Evolutionary conservation across 805 yeast genomes (phyloP).

Genomic region (Zygoascus bituminiphila): DNA sequence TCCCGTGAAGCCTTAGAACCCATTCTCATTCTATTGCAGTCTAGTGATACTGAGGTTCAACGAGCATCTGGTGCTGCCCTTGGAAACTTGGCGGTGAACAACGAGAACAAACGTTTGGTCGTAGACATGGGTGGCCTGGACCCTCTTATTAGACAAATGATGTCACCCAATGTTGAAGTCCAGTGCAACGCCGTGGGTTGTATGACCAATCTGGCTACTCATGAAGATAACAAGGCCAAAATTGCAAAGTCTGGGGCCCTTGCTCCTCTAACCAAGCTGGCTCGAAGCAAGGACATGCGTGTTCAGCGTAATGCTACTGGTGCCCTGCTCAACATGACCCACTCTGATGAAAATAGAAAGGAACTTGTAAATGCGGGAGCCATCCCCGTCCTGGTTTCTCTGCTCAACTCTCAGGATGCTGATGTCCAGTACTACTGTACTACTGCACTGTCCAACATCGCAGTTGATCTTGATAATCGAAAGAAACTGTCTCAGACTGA

Average conservation of each 20-base stretch:
- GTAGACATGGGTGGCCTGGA: slow-evolving; percentile 98
- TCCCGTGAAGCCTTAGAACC: slow-evolving; percentile 90
- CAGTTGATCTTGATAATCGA: slow-evolving; percentile 90
- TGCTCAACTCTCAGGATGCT: slow-evolving; percentile 78
- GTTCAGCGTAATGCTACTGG: slow-evolving; percentile 99
- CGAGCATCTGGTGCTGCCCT: slow-evolving; percentile 98
- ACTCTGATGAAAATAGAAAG: slow-evolving; percentile 90
- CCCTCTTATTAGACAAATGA: slow-evolving; percentile 95
- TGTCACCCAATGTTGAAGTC: slow-evolving; percentile 92
- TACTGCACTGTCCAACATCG: slow-evolving; percentile 92
- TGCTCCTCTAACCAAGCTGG: slow-evolving; percentile 87
- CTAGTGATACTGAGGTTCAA: slow-evolving; percentile 88
- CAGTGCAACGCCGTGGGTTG: slow-evolving; percentile 99
- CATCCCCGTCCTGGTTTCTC: slow-evolving; percentile 87
- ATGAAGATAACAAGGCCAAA: slow-evolving; percentile 91
- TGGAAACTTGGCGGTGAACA: slow-evolving; percentile 96
- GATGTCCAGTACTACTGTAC: slow-evolving; percentile 98
- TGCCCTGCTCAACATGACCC: slow-evolving; percentile 96
- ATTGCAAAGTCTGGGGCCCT: slow-evolving; percentile 96
- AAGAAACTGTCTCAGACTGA: slow-evolving; percentile 84
- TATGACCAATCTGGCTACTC: slow-evolving; percentile 95
- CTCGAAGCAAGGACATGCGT: slow-evolving; percentile 87
- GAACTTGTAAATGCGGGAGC: slow-evolving; percentile 97
- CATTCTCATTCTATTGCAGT: slow-evolving; percentile 75
- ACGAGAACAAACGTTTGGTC: slow-evolving; percentile 83